Evolutionary conservation across 2,329 filamentous ascomycete genomes (phyloP).

Genomic region (Beauveria sp.): DNA sequence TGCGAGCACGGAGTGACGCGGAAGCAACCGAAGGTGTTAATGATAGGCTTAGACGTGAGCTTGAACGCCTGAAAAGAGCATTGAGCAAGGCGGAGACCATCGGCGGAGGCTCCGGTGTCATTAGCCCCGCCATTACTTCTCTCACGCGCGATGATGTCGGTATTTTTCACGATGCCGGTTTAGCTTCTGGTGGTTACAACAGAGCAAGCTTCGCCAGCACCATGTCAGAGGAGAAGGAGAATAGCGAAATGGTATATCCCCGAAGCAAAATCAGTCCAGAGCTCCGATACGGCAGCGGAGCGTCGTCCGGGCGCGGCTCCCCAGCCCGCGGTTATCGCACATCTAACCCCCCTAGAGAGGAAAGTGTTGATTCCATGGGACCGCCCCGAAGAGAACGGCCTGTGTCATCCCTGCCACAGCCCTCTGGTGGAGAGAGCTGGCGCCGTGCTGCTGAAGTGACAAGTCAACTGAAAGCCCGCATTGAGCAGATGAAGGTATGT

Average conservation of each 20-base stretch:
- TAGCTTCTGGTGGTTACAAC: constrained; percentile 34
- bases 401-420: constrained; percentile 28
- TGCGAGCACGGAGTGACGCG: constrained; percentile 81
- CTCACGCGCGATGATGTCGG: constrained; percentile 51
- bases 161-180: constrained; percentile 48
- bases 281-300: constrained; percentile 41
- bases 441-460: constrained; percentile 95
- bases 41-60: constrained; percentile 75
- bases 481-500: constrained; percentile 91
- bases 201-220: constrained; percentile 57
- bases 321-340: constrained; percentile 49
- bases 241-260: constrained; percentile 43
- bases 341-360: constrained; percentile 24
- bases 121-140: constrained; percentile 39
- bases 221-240: constrained; percentile 71
- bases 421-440: constrained; percentile 67
- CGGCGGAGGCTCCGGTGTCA: constrained; percentile 28
- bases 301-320: constrained; percentile 50
- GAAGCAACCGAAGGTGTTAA: constrained; percentile 83
- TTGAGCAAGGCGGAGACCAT: constrained; percentile 54
- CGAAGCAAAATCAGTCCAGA: constrained; percentile 50
- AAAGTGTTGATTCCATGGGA: constrained; percentile 23
- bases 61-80: constrained; percentile 89
- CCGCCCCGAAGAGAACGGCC: constrained; percentile 24
- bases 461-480: constrained; percentile 91